These are phyloP conservation scores for Casuarina cunninghamiana DNA, from an alignment of 306 rosid genomes.

Conservation along the genomic window DNA sequence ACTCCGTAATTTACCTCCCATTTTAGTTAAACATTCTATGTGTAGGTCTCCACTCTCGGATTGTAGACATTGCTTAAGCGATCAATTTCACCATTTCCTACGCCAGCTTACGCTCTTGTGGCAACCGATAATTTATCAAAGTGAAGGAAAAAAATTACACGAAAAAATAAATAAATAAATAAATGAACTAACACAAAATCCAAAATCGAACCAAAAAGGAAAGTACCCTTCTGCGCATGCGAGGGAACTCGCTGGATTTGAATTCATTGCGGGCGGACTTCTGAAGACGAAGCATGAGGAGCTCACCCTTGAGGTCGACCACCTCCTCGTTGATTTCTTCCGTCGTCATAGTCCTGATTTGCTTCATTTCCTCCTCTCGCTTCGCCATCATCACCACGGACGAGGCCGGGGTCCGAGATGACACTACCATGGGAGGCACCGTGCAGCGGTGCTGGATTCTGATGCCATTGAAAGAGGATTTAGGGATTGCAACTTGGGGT, in stretches of 20 bases:
- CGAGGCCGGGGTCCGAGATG: slow-evolving; percentile 30
- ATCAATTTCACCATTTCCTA: no score
- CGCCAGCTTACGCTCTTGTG: no score
- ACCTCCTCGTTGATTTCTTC: slow-evolving; percentile 87
- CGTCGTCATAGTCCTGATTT: slow-evolving; percentile 57
- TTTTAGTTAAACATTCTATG: no score
- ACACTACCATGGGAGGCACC: slow-evolving; percentile 27
- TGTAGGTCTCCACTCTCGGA: no score
- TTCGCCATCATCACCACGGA: slow-evolving; percentile 81
- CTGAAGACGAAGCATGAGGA: slow-evolving; percentile 83
- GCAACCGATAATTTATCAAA: no score
- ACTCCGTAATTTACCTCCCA: no score
- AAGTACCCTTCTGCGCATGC: slow-evolving; percentile 86
- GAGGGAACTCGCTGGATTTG: slow-evolving; percentile 77
- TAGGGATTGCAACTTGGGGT: slow-evolving; percentile 27
- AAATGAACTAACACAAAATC: not conserved
- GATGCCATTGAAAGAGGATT: slow-evolving; percentile 48
- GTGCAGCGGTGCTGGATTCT: slow-evolving; percentile 37
- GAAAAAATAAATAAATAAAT: not conserved
- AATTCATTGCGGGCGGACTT: slow-evolving; percentile 80
- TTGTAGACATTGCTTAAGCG: no score
- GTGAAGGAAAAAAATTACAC: not conserved
- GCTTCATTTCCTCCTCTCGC: slow-evolving; percentile 73
- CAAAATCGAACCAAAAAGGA: not conserved
- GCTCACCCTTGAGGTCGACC: slow-evolving; percentile 87